Conservation (phyloP, 352 stramenopile genomes). For the Phytophthora brassicae region DNA sequence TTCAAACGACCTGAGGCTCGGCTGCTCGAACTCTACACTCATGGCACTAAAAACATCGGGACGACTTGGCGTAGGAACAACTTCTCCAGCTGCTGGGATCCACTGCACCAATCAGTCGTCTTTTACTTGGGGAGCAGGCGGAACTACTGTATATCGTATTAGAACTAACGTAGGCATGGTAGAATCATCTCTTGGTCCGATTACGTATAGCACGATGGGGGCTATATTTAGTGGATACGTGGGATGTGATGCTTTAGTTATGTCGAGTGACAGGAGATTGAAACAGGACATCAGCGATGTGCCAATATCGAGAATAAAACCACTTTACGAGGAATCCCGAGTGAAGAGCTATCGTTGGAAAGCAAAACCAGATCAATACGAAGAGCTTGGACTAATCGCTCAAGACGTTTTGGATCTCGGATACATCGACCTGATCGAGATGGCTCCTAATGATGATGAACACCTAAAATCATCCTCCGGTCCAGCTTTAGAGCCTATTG, state of each 20-base stretch:
- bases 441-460: constrained; percentile 12
- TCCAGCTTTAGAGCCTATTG: not conserved
- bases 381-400: constrained; percentile 13
- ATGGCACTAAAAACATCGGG: constrained; percentile 1
- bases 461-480: constrained; percentile 3
- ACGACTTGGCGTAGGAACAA: constrained; percentile 1
- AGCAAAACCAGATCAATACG: constrained; percentile 4
- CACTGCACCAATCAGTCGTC: not conserved
- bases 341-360: constrained; percentile 16
- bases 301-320: constrained; percentile 11
- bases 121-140: not conserved
- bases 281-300: constrained; percentile 8
- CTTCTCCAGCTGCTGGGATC: not conserved
- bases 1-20: not conserved
- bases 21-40: not conserved
- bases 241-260: constrained; percentile 6
- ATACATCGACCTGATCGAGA: constrained; percentile 10
- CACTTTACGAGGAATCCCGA: too few species aligned
- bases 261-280: not conserved
- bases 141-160: not conserved
- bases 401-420: constrained; percentile 10
- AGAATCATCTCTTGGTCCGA: not conserved
- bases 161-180: constrained; percentile 1
- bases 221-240: constrained; percentile 13
- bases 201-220: not conserved